Evolutionary conservation across 2,329 filamentous ascomycete genomes (phyloP), one percentile per base, ranked within the genome.

Genomic region (Neocucurbitaria cava): DNA sequence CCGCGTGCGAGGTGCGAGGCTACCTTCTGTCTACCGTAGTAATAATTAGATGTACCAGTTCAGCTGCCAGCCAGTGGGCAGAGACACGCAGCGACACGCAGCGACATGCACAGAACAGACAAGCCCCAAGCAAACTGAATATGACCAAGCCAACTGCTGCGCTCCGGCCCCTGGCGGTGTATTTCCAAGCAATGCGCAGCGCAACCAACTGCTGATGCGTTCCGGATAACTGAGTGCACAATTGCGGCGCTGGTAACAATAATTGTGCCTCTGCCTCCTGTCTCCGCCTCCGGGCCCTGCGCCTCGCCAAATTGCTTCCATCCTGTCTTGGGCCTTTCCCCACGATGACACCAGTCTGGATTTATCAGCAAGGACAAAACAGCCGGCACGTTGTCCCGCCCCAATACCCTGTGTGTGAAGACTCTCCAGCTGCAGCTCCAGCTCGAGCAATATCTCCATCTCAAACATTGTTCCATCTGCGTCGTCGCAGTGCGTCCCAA

Each of bases 331-430:
- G 11, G 24, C 30, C 46, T 46, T 58, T 54, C 61, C 62, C 61
- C 64, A 62, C 60, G 41, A 59, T 55, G 46, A 13, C 48, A 43
- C 33, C 52, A 43, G 42, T 41, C 53, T 60, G 56, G 62, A 71
- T 71, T 71, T 70, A 66, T 71, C 65, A 71, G 68, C 68, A 69
- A 35, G n/a, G 45, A 23, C 38, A 44, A 26, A 51, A 35, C 33
- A n/a, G 43, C 46, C 46, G 24, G 40, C 43, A 62, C 62, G 57
- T 67, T 60, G 62, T 61, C 50, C 50, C 49, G 31, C 52, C n/a
- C 26, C 33, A 43, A 28, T 28, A 3, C 24, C 13, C 11, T 8
- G 2, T 9, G 3, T 11, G 9, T 23, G 15, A 24, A 23, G 20
- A 40, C 5, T 21, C 3, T 40, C 18, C 10, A 20, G 17, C 36